A percentile compares a stretch with the other conserved stretches of the same genome.
Evolutionary conservation across 306 rosid species (phyloP).

Genomic region (Pyrus bretschneideri): DNA sequence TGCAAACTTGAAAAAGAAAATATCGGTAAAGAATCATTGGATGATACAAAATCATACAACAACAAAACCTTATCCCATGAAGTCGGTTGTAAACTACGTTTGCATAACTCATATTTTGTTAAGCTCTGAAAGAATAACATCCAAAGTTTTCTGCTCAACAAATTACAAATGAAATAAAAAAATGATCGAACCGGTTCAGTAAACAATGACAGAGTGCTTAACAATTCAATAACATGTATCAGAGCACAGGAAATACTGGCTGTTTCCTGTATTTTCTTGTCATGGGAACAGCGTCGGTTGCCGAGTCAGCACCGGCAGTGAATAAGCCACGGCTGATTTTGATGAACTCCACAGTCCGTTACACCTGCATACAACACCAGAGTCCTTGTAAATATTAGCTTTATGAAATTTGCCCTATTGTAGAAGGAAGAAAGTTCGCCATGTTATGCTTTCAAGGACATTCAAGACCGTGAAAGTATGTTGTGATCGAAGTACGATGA

Average conservation of each 20-base stretch:
- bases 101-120: no score
- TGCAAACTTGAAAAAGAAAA: background rate
- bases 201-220: background rate
- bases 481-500: no score
- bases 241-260: background rate
- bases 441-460: background rate
- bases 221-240: background rate
- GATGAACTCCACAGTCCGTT: constrained; percentile 85
- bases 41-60: no score
- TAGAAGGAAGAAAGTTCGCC: background rate
- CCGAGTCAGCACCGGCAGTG: constrained; percentile 77
- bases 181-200: background rate
- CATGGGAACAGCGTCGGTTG: constrained; percentile 64
- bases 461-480: background rate
- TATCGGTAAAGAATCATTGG: background rate
- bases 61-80: no score
- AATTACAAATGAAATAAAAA: background rate
- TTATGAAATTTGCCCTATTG: background rate
- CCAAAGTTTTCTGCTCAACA: background rate
- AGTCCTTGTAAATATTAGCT: background rate
- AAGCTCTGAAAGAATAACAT: background rate
- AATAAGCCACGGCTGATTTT: constrained; percentile 76
- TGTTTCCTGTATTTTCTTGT: constrained; percentile 11
- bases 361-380: constrained; percentile 46
- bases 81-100: no score